These are phyloP conservation scores for Fusarium nurragi DNA, from an alignment of 2,329 filamentous ascomycete genomes.

Conservation along the genomic window DNA sequence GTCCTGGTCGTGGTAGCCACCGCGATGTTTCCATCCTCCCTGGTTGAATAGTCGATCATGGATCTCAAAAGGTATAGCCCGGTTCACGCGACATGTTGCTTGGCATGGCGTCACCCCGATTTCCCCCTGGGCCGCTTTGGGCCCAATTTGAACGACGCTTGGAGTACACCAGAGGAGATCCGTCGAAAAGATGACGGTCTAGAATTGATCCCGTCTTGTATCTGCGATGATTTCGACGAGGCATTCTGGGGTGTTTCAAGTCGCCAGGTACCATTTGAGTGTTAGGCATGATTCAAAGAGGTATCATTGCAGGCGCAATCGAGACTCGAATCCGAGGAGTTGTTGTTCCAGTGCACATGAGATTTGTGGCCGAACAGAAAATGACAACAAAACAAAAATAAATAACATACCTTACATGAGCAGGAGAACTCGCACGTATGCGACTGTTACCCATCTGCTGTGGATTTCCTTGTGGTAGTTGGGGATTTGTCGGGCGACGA, in stretches of 20 bases:
- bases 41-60: neutral
- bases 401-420: constrained; percentile 57
- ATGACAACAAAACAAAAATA: neutral
- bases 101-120: constrained; percentile 17
- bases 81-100: constrained; percentile 8
- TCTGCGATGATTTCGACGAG: neutral
- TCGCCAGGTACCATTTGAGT: neutral
- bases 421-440: constrained; percentile 59
- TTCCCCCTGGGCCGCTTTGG: constrained; percentile 17
- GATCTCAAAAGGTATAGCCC: neutral
- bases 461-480: constrained; percentile 59
- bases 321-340: neutral
- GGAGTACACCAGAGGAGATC: constrained; percentile 7
- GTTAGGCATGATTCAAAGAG: neutral
- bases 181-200: neutral
- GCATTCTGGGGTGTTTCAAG: neutral
- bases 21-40: neutral
- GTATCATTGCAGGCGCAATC: neutral
- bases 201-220: neutral
- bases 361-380: neutral
- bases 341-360: neutral
- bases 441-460: constrained; percentile 56
- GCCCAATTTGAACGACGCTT: constrained; percentile 15
- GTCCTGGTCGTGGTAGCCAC: neutral
- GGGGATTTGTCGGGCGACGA: constrained; percentile 54